A percentile compares a stretch with the other conserved stretches of the same genome.
Evolutionary conservation across 139 green algal genomes (phyloP).

Genomic region (Micromonas pusilla): DNA sequence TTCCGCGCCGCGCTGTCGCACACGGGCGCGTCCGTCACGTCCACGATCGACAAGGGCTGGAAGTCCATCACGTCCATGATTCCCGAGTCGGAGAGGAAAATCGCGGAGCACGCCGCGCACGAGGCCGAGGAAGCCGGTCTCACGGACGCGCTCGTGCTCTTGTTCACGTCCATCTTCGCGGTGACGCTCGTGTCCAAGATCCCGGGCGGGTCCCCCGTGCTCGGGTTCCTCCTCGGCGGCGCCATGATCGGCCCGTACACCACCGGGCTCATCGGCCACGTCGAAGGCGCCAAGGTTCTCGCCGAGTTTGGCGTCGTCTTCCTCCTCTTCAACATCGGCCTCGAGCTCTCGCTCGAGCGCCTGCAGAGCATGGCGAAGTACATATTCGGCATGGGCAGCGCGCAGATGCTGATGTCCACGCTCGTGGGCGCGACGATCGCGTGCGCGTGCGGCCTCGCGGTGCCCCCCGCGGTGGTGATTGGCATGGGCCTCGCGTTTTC

Average conservation of each 20-base stretch:
- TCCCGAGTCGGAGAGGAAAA: neutral
- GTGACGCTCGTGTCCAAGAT: conserved; percentile 36
- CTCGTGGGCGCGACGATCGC: neutral
- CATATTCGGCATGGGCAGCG: conserved; percentile 93
- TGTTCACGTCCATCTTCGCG: conserved; percentile 4
- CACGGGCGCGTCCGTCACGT: no score
- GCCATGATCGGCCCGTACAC: conserved; percentile 88
- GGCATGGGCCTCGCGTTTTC: conserved; percentile 88
- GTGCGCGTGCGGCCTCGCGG: neutral
- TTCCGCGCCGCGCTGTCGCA: no score
- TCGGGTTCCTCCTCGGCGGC: conserved; percentile 90
- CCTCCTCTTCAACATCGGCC: conserved; percentile 59
- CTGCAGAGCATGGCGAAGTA: conserved; percentile 93
- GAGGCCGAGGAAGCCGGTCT: conserved; percentile 17
- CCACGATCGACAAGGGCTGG: neutral
- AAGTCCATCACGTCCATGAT: neutral
- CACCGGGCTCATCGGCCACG: conserved; percentile 82
- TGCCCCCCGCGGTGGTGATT: conserved; percentile 72
- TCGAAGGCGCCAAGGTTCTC: conserved; percentile 76
- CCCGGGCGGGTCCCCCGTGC: conserved; percentile 82
- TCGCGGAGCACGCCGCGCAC: neutral
- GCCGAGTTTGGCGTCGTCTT: conserved; percentile 58
- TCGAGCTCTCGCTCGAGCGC: conserved; percentile 91
- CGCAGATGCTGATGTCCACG: conserved; percentile 55
- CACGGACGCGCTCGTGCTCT: conserved; percentile 1